Percentiles rank a stretch among this genome's conserved stretches.
Conservation (phyloP, 2,329 filamentous ascomycete genomes). For the Lojkania enalia region DNA sequence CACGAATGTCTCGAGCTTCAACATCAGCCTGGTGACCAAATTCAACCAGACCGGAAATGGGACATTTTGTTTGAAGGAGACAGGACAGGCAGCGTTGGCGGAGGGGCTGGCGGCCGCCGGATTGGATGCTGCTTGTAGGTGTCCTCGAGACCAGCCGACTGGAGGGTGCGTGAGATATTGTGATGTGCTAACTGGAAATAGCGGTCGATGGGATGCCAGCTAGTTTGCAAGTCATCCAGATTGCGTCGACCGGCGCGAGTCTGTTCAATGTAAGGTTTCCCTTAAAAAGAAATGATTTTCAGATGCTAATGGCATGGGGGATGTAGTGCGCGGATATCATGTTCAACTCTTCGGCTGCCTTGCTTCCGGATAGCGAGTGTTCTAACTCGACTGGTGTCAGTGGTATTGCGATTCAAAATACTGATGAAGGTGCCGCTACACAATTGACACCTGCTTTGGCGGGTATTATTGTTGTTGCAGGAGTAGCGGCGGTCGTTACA, state of each 20-base stretch:
- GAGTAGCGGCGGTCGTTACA: neutral
- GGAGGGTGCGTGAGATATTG: neutral
- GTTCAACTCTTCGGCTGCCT: constrained; percentile 44
- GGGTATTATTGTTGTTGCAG: neutral
- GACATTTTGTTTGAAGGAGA: constrained; percentile 50
- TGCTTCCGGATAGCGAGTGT: constrained; percentile 44
- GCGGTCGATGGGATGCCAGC: constrained; percentile 46
- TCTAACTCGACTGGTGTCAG: constrained; percentile 47
- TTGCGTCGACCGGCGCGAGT: constrained; percentile 44
- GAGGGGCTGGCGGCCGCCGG: constrained; percentile 29
- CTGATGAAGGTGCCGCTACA: constrained; percentile 2
- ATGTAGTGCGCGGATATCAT: constrained; percentile 50
- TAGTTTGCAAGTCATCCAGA: constrained; percentile 51
- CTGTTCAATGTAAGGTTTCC: constrained; percentile 47
- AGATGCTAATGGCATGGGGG: constrained; percentile 17
- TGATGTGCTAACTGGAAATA: constrained; percentile 11
- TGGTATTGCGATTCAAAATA: constrained; percentile 34
- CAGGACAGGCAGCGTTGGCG: constrained; percentile 30
- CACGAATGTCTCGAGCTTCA: constrained; percentile 48
- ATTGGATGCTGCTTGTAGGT: constrained; percentile 18
- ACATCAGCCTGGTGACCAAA: constrained; percentile 48
- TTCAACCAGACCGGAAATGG: constrained; percentile 56
- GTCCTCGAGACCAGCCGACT: constrained; percentile 1
- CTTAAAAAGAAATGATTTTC: neutral
- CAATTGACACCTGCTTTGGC: neutral